phyloP scores from a whole-genome alignment of 805 yeast species.

The Ogataea paraovalis region DNA sequence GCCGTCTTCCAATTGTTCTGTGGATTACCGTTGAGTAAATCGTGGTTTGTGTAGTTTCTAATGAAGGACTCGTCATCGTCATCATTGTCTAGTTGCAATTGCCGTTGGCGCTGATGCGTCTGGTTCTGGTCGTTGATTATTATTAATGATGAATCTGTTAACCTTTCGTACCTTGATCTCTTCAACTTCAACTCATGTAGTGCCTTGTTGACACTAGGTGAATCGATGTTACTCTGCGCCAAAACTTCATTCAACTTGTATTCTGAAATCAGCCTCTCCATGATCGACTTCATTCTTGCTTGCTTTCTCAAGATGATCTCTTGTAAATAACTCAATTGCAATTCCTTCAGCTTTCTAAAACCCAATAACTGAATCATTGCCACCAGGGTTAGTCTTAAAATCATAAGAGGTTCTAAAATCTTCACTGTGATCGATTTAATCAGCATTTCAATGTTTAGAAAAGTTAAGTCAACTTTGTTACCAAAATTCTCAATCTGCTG shows the following conservation, averaged over 20 bases:
- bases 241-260: constrained; percentile 25
- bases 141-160: constrained; percentile 13
- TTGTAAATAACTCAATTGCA: constrained; percentile 43
- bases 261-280: constrained; percentile 23
- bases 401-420: constrained; percentile 50
- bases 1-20: constrained; percentile 19
- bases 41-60: constrained; percentile 5
- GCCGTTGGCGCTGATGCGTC: too few relatives aligned
- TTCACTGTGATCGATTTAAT: constrained; percentile 35
- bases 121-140: constrained; percentile 7
- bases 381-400: constrained; percentile 40
- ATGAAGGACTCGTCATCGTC: constrained; percentile 10
- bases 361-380: constrained; percentile 42
- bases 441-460: constrained; percentile 45
- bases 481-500: constrained; percentile 46
- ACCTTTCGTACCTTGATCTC: constrained; percentile 9
- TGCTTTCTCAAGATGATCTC: constrained; percentile 37
- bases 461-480: constrained; percentile 46
- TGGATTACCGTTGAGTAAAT: constrained; percentile 5
- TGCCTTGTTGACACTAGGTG: constrained; percentile 33
- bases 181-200: constrained; percentile 20
- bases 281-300: constrained; percentile 24
- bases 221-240: constrained; percentile 19
- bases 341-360: constrained; percentile 49
- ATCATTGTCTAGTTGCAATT: neutral